Evolutionary conservation across 2,329 filamentous ascomycete species (phyloP), one percentile per base, ranked within the genome.

Genomic region (Alternaria postmessia): DNA sequence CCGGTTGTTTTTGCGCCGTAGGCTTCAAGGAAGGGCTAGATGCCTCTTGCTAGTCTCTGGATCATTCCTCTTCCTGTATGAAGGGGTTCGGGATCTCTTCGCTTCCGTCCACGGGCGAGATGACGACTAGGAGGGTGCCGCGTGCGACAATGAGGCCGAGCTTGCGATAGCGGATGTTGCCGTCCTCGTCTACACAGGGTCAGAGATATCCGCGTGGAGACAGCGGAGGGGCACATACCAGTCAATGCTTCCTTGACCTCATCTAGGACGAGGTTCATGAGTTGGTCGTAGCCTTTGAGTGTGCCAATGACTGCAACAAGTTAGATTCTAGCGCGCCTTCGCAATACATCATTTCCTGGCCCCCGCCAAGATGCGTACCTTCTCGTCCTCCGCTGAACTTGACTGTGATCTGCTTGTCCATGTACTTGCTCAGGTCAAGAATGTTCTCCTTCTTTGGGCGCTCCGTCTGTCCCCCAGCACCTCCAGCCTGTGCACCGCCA

Each of bases 381-480:
- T 97, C 93, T 62, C 94, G 84, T 1, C 95, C 95, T 42, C 95
- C 95, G 75, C 93, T 97, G 80, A 99, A 98, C 82, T 98, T 98
- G 77, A 99, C 94, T 9, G 87, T 91, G 69, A 99, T 93, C 76
- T 91, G 87, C 87, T 97, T 96, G 80, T 99, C 93, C 91, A 97
- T 93, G 81, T 98, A 99, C 83, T 97, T 97, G 77, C 86, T 88
- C 73, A 99, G 81, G 76, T 99, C 94, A 54, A 99, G 87, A 73
- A 99, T 99, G 79, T 97, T 98, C 81, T 99, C 95, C 85, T 98
- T 98, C 88, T 97, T 97, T 62, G 93, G 92, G 72, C 90, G 88
- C 81, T 96, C 92, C 8, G 66, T 62, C 59, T 66, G 67, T 16
- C 60, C 72, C 54, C 68, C 73, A 18, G 67, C 68, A 24, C 68